These are phyloP conservation scores for Mycena olivaceomarginata DNA, from an alignment of 768 basidiomycete genomes.

Conservation along the genomic window DNA sequence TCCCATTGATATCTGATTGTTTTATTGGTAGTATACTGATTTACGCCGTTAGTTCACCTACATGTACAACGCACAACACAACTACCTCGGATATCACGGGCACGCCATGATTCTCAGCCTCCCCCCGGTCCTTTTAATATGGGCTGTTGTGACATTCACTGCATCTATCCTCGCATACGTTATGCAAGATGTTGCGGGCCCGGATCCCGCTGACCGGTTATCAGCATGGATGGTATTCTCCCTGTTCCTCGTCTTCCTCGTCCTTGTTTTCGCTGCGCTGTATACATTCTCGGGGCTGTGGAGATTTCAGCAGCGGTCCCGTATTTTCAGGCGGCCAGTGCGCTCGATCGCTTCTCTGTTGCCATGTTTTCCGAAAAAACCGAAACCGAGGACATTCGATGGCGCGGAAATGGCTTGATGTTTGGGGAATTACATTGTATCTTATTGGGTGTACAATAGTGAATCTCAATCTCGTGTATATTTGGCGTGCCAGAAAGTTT, in stretches of 20 bases:
- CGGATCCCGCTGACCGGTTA: conserved; percentile 44
- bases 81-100: conserved; percentile 66
- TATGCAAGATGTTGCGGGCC: conserved; percentile 56
- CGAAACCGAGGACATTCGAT: conserved; percentile 19
- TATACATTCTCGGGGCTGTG: conserved; percentile 72
- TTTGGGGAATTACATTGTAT: not conserved
- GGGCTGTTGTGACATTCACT: conserved; percentile 71
- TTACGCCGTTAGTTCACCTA: conserved; percentile 65
- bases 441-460: no score
- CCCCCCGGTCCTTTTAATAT: conserved; percentile 73
- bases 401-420: conserved; percentile 37
- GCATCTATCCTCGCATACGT: conserved; percentile 67
- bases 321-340: conserved; percentile 9
- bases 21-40: conserved; percentile 14
- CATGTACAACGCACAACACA: conserved; percentile 70
- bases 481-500: no score
- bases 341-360: conserved; percentile 11
- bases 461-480: not conserved
- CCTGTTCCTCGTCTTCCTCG: conserved; percentile 62
- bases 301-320: conserved; percentile 58
- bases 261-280: conserved; percentile 61
- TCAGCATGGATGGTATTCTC: conserved; percentile 65
- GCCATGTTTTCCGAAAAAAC: not conserved
- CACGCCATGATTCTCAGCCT: conserved; percentile 72
- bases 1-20: not conserved